A percentile compares a stretch with the other conserved stretches of the same genome.
phyloP scores from a whole-genome alignment of 768 basidiomycete genomes.

The Lactarius hengduanensis region DNA sequence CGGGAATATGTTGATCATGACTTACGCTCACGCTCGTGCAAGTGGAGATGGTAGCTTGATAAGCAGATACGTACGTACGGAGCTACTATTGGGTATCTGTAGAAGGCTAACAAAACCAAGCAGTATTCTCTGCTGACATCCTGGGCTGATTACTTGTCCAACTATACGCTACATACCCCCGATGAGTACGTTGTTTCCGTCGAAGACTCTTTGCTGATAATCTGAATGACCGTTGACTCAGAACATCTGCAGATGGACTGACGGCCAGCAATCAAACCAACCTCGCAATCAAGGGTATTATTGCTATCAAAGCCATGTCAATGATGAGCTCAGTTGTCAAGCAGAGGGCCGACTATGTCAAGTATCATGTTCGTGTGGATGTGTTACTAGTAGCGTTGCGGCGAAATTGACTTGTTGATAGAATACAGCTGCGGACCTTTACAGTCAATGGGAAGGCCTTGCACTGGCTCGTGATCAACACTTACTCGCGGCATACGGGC shows the following conservation, averaged over 20 bases:
- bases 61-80: conserved; percentile 26
- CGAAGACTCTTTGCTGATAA: conserved; percentile 37
- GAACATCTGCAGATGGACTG: conserved; percentile 21
- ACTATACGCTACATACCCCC: conserved; percentile 48
- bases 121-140: conserved; percentile 33
- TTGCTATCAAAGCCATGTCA: conserved; percentile 64
- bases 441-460: conserved; percentile 19
- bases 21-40: conserved; percentile 33
- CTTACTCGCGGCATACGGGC: conserved; percentile 9
- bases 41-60: conserved; percentile 33
- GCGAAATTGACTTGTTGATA: conserved; percentile 6
- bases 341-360: conserved; percentile 23
- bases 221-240: conserved; percentile 8
- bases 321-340: conserved; percentile 44
- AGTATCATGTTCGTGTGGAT: conserved; percentile 32
- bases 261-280: conserved; percentile 57
- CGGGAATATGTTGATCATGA: conserved; percentile 40
- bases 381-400: background rate
- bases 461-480: conserved; percentile 17
- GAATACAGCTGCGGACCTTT: conserved; percentile 3
- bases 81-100: background rate
- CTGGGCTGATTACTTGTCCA: conserved; percentile 36
- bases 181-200: conserved; percentile 51
- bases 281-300: conserved; percentile 67
- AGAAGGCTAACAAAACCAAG: background rate